Evolutionary conservation across 2,329 filamentous ascomycete genomes (phyloP).

Genomic region (Davidsoniella australis): DNA sequence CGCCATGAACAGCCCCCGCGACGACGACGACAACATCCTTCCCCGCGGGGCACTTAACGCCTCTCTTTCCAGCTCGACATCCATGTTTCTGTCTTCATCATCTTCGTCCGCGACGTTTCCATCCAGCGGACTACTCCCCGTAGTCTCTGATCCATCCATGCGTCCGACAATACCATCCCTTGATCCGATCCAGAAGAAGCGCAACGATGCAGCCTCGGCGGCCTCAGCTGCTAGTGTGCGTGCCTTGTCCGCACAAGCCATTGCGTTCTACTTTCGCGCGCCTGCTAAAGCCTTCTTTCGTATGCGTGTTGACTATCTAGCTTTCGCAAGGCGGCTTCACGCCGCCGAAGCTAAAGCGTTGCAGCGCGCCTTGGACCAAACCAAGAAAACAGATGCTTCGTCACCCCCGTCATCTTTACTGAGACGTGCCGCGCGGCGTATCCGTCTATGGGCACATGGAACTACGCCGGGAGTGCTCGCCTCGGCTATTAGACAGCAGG

Average conservation of each 20-base stretch:
- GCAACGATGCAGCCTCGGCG: slow-evolving; percentile 40
- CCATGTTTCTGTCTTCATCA: too few species aligned
- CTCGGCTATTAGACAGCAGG: slow-evolving; percentile 49
- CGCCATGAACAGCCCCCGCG: too few species aligned
- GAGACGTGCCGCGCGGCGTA: slow-evolving; percentile 16
- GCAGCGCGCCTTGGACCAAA: slow-evolving; percentile 16
- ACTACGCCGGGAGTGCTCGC: slow-evolving; percentile 55
- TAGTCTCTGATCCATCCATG: too few species aligned
- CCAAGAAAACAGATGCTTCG: not conserved
- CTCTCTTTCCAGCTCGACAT: too few species aligned
- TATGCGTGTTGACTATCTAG: slow-evolving; percentile 68
- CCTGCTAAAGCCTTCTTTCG: slow-evolving; percentile 88
- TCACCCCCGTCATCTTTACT: not conserved
- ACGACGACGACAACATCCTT: too few species aligned
- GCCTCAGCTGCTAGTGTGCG: slow-evolving; percentile 76
- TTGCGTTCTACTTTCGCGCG: slow-evolving; percentile 82
- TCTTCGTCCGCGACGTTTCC: too few species aligned
- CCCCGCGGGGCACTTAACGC: too few species aligned
- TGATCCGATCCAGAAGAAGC: too few species aligned
- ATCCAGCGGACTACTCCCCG: too few species aligned
- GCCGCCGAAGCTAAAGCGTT: slow-evolving; percentile 14
- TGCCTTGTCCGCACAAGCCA: slow-evolving; percentile 63
- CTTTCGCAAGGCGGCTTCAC: slow-evolving; percentile 29
- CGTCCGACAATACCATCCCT: too few species aligned
- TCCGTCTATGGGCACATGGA: slow-evolving; percentile 36